Conservation (phyloP, 2,329 filamentous ascomycete species). For the Cadophora malorum region DNA sequence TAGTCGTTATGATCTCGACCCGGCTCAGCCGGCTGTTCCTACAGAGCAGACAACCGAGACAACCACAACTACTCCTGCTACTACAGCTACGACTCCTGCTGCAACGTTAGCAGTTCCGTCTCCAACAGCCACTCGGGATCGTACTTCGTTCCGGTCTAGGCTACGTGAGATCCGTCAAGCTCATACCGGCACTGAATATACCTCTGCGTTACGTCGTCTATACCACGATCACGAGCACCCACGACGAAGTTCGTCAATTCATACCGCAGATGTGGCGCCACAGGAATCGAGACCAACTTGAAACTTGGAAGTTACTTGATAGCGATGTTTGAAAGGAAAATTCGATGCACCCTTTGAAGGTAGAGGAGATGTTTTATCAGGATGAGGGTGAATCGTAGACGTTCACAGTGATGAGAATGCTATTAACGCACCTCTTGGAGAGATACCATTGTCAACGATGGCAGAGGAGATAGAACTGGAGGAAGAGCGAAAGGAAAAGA, state of each 20-base stretch:
- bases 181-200: conserved; percentile 17
- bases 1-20: conserved; percentile 18
- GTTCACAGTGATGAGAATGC: not conserved
- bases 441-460: not conserved
- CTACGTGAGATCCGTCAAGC: conserved; percentile 16
- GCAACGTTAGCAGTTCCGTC: conserved; percentile 8
- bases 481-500: not conserved
- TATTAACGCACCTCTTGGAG: not conserved
- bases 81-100: not conserved
- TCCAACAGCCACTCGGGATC: not conserved
- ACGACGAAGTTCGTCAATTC: not conserved
- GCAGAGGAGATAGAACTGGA: not conserved
- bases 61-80: not conserved
- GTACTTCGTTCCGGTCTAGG: conserved; percentile 11
- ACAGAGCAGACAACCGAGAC: not conserved
- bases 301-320: not conserved
- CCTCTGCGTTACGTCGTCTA: conserved; percentile 11
- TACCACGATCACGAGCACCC: conserved; percentile 16
- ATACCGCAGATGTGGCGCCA: not conserved
- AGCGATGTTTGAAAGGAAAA: not conserved
- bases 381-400: not conserved
- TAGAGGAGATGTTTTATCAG: not conserved
- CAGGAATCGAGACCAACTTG: conserved; percentile 5
- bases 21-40: not conserved
- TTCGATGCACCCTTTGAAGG: not conserved